Percentiles rank a stretch among this genome's conserved stretches.
Evolutionary conservation across 495 filamentous ascomycete genomes (phyloP).

Genomic region (Immersiella caudata): DNA sequence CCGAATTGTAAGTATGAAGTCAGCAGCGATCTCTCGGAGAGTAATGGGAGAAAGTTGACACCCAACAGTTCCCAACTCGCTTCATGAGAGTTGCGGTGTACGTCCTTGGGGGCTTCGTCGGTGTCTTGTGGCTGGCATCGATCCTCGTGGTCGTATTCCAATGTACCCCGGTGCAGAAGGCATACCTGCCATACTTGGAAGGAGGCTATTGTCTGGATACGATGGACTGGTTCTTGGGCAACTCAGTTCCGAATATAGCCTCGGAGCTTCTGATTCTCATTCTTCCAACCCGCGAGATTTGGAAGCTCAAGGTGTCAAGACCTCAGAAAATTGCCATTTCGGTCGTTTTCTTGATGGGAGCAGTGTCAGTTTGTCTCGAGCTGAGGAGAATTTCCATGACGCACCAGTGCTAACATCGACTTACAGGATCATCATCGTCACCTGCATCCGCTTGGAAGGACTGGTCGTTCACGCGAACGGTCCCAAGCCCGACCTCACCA

Average conservation of each 20-base stretch:
- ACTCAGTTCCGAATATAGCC: background rate
- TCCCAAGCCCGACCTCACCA: background rate
- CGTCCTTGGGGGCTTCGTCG: background rate
- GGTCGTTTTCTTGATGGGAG: background rate
- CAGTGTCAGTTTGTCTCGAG: background rate
- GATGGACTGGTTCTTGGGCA: background rate
- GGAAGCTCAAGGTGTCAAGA: background rate
- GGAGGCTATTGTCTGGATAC: background rate
- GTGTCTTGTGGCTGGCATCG: background rate
- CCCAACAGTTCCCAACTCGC: background rate
- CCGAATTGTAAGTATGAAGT: background rate
- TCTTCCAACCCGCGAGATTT: background rate
- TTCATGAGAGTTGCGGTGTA: background rate
- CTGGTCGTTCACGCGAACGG: background rate
- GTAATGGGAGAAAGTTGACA: background rate
- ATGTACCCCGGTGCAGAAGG: background rate
- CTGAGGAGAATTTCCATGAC: background rate
- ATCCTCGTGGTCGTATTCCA: background rate
- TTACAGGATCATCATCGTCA: background rate
- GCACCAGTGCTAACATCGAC: background rate
- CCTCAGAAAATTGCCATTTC: background rate
- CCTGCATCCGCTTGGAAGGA: background rate
- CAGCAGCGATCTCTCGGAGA: background rate
- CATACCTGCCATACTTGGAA: background rate
- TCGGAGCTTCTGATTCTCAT: background rate